A percentile compares a stretch with the other conserved stretches of the same genome.
Conservation (phyloP, 1,139 yeast genomes). For the Taiozyma sp. region DNA sequence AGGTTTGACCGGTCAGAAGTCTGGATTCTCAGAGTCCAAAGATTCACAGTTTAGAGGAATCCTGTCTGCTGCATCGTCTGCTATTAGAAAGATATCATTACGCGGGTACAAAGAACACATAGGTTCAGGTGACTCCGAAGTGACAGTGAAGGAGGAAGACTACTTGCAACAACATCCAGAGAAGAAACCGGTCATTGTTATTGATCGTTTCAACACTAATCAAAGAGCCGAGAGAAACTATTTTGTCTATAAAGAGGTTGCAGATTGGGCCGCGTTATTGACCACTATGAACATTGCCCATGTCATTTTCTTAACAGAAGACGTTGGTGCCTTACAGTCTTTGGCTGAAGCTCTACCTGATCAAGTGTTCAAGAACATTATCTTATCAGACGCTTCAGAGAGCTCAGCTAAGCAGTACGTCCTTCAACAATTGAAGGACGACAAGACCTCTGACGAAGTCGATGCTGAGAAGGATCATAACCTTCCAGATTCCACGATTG, state of each 20-base stretch:
- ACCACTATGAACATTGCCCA: constrained; percentile 81
- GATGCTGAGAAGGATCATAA: constrained; percentile 11
- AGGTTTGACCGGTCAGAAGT: constrained; percentile 90
- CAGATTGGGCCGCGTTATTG: constrained; percentile 86
- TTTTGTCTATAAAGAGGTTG: constrained; percentile 68
- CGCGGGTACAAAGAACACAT: constrained; percentile 30
- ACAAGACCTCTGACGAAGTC: constrained; percentile 18
- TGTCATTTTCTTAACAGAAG: constrained; percentile 83
- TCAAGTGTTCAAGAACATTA: constrained; percentile 73
- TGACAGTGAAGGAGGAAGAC: constrained; percentile 63
- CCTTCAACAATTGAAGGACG: constrained; percentile 46
- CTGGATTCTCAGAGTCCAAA: constrained; percentile 83
- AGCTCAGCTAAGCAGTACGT: constrained; percentile 72
- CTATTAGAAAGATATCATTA: constrained; percentile 69
- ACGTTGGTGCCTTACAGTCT: constrained; percentile 69
- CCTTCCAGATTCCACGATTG: constrained; percentile 13
- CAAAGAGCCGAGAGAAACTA: constrained; percentile 58
- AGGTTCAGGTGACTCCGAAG: constrained; percentile 26
- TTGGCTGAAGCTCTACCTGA: constrained; percentile 75
- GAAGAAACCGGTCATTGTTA: constrained; percentile 79
- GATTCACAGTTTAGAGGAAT: constrained; percentile 83
- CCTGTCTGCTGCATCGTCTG: constrained; percentile 67
- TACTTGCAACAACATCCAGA: constrained; percentile 85
- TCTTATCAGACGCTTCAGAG: constrained; percentile 78
- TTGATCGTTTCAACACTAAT: constrained; percentile 62